Base-by-base conservation (phyloP, 2,329 filamentous ascomycete genomes). In the Apiospora marii region DNA sequence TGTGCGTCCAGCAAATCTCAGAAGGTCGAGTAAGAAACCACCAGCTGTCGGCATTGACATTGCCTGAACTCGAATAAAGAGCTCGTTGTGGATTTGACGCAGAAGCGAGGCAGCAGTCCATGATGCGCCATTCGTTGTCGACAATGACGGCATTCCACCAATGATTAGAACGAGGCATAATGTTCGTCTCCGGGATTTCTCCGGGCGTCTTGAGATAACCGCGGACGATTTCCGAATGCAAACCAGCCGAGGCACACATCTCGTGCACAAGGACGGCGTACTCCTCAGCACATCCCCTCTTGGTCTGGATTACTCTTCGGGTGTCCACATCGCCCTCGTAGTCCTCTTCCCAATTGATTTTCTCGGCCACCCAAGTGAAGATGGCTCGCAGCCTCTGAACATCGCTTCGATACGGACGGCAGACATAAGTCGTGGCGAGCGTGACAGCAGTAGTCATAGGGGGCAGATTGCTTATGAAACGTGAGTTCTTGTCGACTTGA, bases 121-220 rank as follows among this genome's bases (percentile, higher is more conserved):
- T 94, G 76, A 98, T 93, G 69, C 96, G 93, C 96, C 96, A 99
- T 83, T 98, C 95, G 30, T 93, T 92, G 81, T 99, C 96, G 12
- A 98, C 92, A 48, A 98, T 85, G 24, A 98, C 94, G 0, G 94
- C 92, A 77, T 99, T 99, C 96, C 96, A 99, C 91, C 93, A 98
- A 83, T 99, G 96, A 79, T 99, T 99, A 0, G 96, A 89, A 43
- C 92, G 91, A n/a, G 94, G 94, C 81, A 96, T 90, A 72, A 92
- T 92, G 74, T 93, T 93, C 61, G 95, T 86, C 77, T 98, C 95
- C 1, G 93, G 86, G 10, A 92, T 85, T 78, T 98, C 96, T 0
- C 96, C 96, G 0, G 96, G 96, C 0, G 90, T 88, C 81, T 99
- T 99, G 72, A 99, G 89, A 79, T 96, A 98, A 0, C 96, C 96